These are phyloP conservation scores for Populus pruinosa DNA, from an alignment of 345 rosid species.

Conservation along the genomic window DNA sequence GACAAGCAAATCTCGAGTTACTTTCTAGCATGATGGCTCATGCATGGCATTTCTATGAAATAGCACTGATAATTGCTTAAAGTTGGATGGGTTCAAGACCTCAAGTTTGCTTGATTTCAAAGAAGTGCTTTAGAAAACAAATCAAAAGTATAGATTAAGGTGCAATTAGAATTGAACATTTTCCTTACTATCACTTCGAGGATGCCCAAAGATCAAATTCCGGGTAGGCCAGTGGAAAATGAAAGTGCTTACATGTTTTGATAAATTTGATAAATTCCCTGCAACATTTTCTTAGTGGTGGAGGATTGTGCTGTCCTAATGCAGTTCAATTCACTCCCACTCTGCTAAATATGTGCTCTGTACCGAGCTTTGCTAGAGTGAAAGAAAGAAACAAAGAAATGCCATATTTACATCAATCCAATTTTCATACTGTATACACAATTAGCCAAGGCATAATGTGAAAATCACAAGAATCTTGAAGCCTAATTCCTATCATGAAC, in stretches of 20 bases:
- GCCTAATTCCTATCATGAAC: conserved; percentile 24
- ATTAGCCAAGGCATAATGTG: background rate
- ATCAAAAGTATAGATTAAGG: background rate
- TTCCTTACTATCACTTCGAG: background rate
- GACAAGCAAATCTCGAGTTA: too few relatives aligned
- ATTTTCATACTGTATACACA: background rate
- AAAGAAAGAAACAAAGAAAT: background rate
- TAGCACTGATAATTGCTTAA: too few relatives aligned
- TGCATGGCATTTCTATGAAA: too few relatives aligned
- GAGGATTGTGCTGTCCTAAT: background rate
- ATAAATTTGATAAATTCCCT: too few relatives aligned
- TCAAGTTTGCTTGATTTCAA: too few relatives aligned
- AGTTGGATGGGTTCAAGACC: too few relatives aligned
- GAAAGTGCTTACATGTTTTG: too few relatives aligned
- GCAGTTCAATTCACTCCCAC: background rate
- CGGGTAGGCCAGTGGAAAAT: background rate
- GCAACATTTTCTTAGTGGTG: too few relatives aligned
- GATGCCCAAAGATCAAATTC: background rate
- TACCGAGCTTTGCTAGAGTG: background rate
- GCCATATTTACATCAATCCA: conserved; percentile 5
- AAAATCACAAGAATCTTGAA: background rate
- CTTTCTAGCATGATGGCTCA: too few relatives aligned
- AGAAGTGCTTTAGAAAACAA: background rate
- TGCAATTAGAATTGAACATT: background rate
- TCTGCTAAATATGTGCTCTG: background rate